Evolutionary conservation across 2,329 filamentous ascomycete genomes (phyloP).

Genomic region (Talaromyces amestolkiae): DNA sequence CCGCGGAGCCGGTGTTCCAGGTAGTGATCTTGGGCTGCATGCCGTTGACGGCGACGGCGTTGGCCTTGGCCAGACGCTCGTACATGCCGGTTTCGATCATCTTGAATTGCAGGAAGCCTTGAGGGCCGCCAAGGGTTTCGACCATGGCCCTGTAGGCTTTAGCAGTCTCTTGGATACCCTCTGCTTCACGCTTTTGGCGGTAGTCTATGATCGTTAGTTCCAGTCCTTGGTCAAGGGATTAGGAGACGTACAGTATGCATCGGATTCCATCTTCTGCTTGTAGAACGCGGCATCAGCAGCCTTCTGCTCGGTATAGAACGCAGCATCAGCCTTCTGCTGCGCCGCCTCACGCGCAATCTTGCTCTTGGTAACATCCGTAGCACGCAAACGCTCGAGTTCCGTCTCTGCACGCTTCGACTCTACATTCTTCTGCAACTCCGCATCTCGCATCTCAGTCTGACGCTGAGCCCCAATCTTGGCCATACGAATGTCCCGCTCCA

Average conservation of each 20-base stretch:
- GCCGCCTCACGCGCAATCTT: constrained; percentile 49
- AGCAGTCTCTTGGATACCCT: constrained; percentile 73
- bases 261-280: constrained; percentile 41
- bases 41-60: constrained; percentile 71
- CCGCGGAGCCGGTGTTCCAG: constrained; percentile 68
- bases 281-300: constrained; percentile 52
- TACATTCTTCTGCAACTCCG: constrained; percentile 75
- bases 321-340: constrained; percentile 48
- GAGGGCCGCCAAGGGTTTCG: constrained; percentile 71
- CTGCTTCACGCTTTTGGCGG: constrained; percentile 68
- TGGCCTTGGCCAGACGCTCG: constrained; percentile 72
- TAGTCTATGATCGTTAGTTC: constrained; percentile 25
- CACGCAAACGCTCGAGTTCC: constrained; percentile 76
- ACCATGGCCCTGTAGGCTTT: constrained; percentile 73
- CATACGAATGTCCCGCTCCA: constrained; percentile 72
- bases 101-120: constrained; percentile 75
- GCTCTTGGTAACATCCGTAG: constrained; percentile 74
- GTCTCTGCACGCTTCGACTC: constrained; percentile 74
- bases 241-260: constrained; percentile 32
- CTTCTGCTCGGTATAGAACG: constrained; percentile 51
- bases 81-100: constrained; percentile 85
- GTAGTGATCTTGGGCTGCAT: constrained; percentile 86
- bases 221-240: not conserved
- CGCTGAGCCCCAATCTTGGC: constrained; percentile 71
- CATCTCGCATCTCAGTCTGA: constrained; percentile 70